Conservation (phyloP, 495 filamentous ascomycete genomes). For the Aspergillus steynii region DNA sequence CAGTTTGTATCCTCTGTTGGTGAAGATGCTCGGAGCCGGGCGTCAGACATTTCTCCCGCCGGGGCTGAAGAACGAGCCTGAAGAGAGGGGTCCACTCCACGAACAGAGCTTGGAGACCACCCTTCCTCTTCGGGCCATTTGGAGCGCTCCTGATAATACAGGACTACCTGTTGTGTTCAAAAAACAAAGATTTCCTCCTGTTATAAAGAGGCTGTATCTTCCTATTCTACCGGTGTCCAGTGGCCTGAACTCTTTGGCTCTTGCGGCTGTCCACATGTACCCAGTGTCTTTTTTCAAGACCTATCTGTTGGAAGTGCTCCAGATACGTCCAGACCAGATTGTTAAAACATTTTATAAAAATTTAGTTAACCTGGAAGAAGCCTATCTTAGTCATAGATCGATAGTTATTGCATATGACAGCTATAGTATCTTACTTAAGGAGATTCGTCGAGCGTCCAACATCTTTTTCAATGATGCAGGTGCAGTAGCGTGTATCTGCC, state of each 20-base stretch:
- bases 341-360: conserved; percentile 11
- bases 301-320: conserved; percentile 5
- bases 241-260: conserved; percentile 10
- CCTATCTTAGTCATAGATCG: conserved; percentile 8
- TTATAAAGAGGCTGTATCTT: conserved; percentile 11
- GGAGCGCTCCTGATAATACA: background rate
- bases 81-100: background rate
- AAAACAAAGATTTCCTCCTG: conserved; percentile 12
- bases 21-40: background rate
- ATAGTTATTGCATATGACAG: conserved; percentile 12
- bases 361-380: conserved; percentile 14
- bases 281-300: conserved; percentile 12
- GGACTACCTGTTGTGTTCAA: conserved; percentile 8
- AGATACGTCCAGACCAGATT: conserved; percentile 6
- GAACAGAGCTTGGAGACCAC: background rate
- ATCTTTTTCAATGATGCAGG: conserved; percentile 9
- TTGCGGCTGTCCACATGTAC: conserved; percentile 5
- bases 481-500: conserved; percentile 11
- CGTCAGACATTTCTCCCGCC: background rate
- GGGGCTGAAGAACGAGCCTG: background rate
- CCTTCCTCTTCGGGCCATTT: background rate
- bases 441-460: conserved; percentile 11
- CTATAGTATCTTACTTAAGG: conserved; percentile 8
- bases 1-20: background rate
- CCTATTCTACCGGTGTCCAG: conserved; percentile 9